Evolutionary conservation across 306 rosid genomes (phyloP), one percentile per base, ranked within the genome.

Genomic region (Mimosa bimucronata): DNA sequence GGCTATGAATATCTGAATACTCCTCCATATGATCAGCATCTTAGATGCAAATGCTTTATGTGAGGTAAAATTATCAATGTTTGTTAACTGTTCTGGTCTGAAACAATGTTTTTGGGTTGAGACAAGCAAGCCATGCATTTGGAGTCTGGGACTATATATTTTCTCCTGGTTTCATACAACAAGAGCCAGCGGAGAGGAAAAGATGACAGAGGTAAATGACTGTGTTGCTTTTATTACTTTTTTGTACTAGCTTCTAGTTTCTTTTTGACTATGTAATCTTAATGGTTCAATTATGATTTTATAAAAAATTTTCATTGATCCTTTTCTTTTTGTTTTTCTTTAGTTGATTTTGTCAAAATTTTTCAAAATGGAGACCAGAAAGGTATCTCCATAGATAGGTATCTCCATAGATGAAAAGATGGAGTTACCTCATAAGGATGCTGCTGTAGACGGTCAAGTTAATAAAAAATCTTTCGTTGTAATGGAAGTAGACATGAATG

Each of bases 151-250:
- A 93, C 94, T 77, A 91, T 96, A n/a, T n/a, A 73, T 96, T 96
- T 87, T 96, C 99, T 84, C 99, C 98, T 42, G 81, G 88, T 53
- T 96, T 87, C 98, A 91, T 77, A 77, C 85, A 69, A 79, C 94
- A 30, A 91, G 87, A 80, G 92, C 88, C 53, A 74, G 79, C 65
- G 97, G 86, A n/a, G n/a, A 66, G 97, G 82, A 60, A 91, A 88
- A 76, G 77, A 83, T 62, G 88, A 86, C 70, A 89, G 88, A 93
- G 99, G 99, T 96, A 90, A 86, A 79, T 85, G 79, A 42, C 71
- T 19, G 34, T 50, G 13, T 60, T 71, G 61, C 57, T 38, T 67
- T 21, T 37, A 2, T n/a, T 38, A 34, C 41, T 60, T 15, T 21
- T 45, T 79, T 16, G 62, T 25, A 19, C 76, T 75, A 45, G 18